phyloP scores from a whole-genome alignment of 768 basidiomycete genomes.

The Leccinum obscurum region DNA sequence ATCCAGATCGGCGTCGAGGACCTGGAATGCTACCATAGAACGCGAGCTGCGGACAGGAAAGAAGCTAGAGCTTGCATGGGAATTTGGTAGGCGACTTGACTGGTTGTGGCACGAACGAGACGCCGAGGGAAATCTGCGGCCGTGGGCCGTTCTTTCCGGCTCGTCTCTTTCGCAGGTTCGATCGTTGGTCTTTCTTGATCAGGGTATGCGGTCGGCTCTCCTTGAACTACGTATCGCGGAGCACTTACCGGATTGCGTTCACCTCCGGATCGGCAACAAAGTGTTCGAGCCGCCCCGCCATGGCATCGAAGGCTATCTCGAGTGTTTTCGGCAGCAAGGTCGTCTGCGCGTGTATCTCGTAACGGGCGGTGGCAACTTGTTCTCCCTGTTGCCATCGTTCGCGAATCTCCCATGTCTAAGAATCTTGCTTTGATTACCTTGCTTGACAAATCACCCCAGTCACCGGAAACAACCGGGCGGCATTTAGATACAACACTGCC shows the following conservation, averaged over 20 bases:
- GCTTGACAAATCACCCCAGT: too few relatives aligned
- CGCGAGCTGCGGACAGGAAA: constrained; percentile 54
- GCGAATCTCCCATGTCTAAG: too few relatives aligned
- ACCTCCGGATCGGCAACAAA: constrained; percentile 36
- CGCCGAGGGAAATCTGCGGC: constrained; percentile 56
- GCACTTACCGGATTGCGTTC: constrained; percentile 57
- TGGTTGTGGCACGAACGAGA: constrained; percentile 81
- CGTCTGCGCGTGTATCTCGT: too few relatives aligned
- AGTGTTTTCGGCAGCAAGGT: too few relatives aligned
- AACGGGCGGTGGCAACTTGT: too few relatives aligned
- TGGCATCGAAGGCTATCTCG: too few relatives aligned
- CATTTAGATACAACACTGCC: too few relatives aligned
- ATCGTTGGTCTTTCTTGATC: constrained; percentile 1
- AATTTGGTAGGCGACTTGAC: constrained; percentile 68
- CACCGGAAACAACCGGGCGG: too few relatives aligned
- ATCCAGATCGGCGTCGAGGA: constrained; percentile 31
- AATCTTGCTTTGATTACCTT: too few relatives aligned
- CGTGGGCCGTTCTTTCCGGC: constrained; percentile 77
- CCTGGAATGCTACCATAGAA: constrained; percentile 64
- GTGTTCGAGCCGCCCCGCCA: too few relatives aligned
- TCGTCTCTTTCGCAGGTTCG: constrained; percentile 70
- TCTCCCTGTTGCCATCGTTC: too few relatives aligned
- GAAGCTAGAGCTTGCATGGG: constrained; percentile 76
- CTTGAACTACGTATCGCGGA: constrained; percentile 76
- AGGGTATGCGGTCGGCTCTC: constrained; percentile 46